Evolutionary conservation across 2,329 filamentous ascomycete species (phyloP), one percentile per base, ranked within the genome.

Genomic region (Fusarium sp.): DNA sequence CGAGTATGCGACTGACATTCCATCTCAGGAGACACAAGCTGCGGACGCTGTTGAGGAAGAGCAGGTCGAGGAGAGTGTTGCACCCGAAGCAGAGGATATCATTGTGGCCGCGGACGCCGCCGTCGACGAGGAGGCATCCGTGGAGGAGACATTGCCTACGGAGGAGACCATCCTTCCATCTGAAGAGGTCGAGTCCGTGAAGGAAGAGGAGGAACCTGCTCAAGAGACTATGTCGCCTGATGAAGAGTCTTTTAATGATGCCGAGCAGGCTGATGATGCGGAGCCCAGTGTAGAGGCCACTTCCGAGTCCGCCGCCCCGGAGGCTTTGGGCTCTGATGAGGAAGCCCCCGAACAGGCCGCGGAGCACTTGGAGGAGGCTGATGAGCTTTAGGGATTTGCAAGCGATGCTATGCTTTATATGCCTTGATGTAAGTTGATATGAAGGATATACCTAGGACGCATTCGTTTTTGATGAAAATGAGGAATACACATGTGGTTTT

Each of bases 1-100:
- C 11, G 75, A 75, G 40, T 77, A 76, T 13, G 78, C 82, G 64
- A 82, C 77, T 2, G 67, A 75, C 45, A 61, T 64, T 17, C 53
- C 73, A 10, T 68, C 59, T 6, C 46, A 71, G 15, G 69, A 66
- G 26, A 68, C 73, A 3, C 56, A 70, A 26, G 52, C 35, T 18
- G 61, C 52, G 6, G 48, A 71, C 44, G 62, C 46, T 27, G 59
- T 37, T 8, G 58, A 63, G 6, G 50, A 35, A 32, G 41, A 48
- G 17, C 52, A 64, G 18, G 33, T 27, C 4, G 70, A 70, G 18
- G 61, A 70, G 18, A 58, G 38, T 10, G 49, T 41, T 14, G 41
- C 15, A 17, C 60, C 40, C 9, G 57, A 53, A 14, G 41, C 41
- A n/a, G 65, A 71, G 20, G 52, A 18, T 9, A 18, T 35, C 30